Evolutionary conservation across 2,329 filamentous ascomycete genomes (phyloP), one percentile per base, ranked within the genome.

Genomic region (Pseudogymnoascus sp.): DNA sequence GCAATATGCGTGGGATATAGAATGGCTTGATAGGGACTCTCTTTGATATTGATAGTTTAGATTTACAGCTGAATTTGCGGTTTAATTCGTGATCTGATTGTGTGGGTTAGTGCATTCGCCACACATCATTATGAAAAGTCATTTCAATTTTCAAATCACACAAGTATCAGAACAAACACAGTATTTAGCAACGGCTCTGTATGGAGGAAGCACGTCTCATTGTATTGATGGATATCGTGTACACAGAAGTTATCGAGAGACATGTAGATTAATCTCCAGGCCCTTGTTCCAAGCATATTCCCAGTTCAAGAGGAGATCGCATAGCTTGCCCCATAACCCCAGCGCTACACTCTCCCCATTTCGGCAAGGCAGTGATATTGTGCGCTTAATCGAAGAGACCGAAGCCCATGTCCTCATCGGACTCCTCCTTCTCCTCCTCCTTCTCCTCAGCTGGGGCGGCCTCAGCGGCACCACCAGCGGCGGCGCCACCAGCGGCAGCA

Each of bases 351-450:
- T 42, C 24, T n/a, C 40, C 24, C 33, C 59, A 61, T 37, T 40
- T 21, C 59, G 31, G 59, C 67, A 64, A 65, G 60, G 53, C 29
- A 60, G 64, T 24, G 63, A 66, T 53, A 53, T 70, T 71, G 68
- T 63, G 66, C 74, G 79, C 77, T 86, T 87, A 88, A 80, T 88
- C 85, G 83, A 88, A 88, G 70, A 89, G 86, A 84, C 86, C 86
- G 82, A 89, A 88, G 73, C 86, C 86, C 86, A 88, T 88, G 76
- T 88, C 87, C 78, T 88, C 87, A 80, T 88, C 86, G 79, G 86
- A 87, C 82, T 87, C 81, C 79, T 86, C 83, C 79, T 86, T 83
- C 78, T 90, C 87, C 80, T 88, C 87, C 75, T 83, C 82, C 78
- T 87, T 86, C 75, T 83, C 84, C 71, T 84, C 80, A 68, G 78